phyloP scores from a whole-genome alignment of 805 yeast genomes.

The Barnettozyma wickerhamii region DNA sequence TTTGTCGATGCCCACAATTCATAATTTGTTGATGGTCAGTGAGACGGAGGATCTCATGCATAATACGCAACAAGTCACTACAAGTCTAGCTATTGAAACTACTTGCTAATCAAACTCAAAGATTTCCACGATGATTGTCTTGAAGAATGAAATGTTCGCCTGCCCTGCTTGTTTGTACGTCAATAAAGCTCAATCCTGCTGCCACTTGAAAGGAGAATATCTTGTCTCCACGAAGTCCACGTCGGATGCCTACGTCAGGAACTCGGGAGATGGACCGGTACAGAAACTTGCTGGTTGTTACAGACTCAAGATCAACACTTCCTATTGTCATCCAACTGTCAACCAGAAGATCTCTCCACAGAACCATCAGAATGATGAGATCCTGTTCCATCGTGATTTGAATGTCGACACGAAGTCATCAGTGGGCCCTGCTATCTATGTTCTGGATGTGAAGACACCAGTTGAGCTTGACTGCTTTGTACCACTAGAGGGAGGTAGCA shows the following conservation, averaged over 20 bases:
- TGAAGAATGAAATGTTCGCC: slow-evolving; percentile 9
- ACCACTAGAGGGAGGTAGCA: not conserved
- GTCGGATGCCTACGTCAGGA: slow-evolving; percentile 4
- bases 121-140: slow-evolving; percentile 9
- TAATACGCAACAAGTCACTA: no score
- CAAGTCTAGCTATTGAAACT: no score
- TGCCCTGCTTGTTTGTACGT: slow-evolving; percentile 6
- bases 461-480: slow-evolving; percentile 3
- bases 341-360: slow-evolving; percentile 5
- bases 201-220: slow-evolving; percentile 1
- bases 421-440: slow-evolving; percentile 10
- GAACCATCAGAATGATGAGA: slow-evolving; percentile 10
- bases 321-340: slow-evolving; percentile 1
- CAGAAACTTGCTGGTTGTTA: slow-evolving; percentile 1
- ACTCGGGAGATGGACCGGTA: not conserved
- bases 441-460: slow-evolving; percentile 8
- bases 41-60: no score
- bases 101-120: not conserved
- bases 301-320: slow-evolving; percentile 2
- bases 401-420: slow-evolving; percentile 7
- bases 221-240: slow-evolving; percentile 3
- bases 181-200: slow-evolving; percentile 8
- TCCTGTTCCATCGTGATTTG: slow-evolving; percentile 11
- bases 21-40: no score
- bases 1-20: not conserved